phyloP scores from a whole-genome alignment of 1,139 yeast species.

The Ogataea hybrid region DNA sequence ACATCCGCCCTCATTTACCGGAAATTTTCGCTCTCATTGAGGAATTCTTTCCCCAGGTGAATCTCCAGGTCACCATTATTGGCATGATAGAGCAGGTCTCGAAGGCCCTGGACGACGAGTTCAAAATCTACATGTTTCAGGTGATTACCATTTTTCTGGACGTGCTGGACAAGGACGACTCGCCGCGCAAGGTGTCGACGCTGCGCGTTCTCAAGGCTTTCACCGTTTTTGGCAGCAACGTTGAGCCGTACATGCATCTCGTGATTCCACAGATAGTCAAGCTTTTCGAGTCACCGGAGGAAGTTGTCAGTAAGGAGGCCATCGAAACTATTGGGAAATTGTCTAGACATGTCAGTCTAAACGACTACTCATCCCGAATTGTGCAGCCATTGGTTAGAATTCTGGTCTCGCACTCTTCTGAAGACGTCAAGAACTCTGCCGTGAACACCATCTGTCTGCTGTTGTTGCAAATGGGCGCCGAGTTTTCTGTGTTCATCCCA shows the following conservation, averaged over 20 bases:
- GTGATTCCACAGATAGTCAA: conserved; percentile 81
- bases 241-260: conserved; percentile 86
- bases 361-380: conserved; percentile 88
- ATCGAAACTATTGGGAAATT: conserved; percentile 83
- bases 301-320: conserved; percentile 63
- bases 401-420: conserved; percentile 48
- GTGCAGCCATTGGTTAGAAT: conserved; percentile 84
- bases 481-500: conserved; percentile 85
- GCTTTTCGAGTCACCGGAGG: conserved; percentile 65
- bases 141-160: conserved; percentile 73
- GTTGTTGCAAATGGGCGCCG: conserved; percentile 77
- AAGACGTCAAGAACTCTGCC: conserved; percentile 45
- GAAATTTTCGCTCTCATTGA: conserved; percentile 76
- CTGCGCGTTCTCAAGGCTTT: conserved; percentile 78
- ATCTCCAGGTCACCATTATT: conserved; percentile 76
- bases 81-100: conserved; percentile 83
- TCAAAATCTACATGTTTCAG: conserved; percentile 77
- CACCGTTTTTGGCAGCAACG: conserved; percentile 83
- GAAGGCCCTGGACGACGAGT: conserved; percentile 86
- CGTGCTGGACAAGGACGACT: conserved; percentile 75
- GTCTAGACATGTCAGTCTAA: conserved; percentile 68
- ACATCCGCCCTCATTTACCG: conserved; percentile 77
- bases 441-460: conserved; percentile 82
- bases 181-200: conserved; percentile 63
- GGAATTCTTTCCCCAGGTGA: conserved; percentile 67